Base-by-base conservation (phyloP, 1,139 yeast genomes). In the Debaryomyces robertsiae region DNA sequence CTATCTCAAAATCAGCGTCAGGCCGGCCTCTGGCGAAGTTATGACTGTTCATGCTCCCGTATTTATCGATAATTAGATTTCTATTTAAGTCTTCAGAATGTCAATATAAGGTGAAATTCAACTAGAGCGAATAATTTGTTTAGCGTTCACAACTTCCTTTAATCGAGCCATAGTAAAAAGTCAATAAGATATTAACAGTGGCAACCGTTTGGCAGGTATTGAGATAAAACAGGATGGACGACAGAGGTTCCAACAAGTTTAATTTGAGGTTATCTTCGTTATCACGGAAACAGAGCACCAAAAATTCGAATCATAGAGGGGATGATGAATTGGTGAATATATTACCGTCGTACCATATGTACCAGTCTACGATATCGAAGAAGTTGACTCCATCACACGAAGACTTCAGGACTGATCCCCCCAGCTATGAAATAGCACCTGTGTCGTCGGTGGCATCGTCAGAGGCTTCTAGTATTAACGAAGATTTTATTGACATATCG, bases 331-430 rank as follows among this genome's bases (percentile, higher is more conserved):
- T 68, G 39, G 50, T 71, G 49, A 69, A 63, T 44, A 69, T 69
- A 33, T 58, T 70, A 22, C 76, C 76, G 1, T 68, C 74, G 5
- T 70, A 70, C 46, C 74, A 69, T 41, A 65, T 70, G 61, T 68
- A 63, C 46, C 66, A 65, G 43, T 62, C 69, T 14, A 69, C 73
- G 1, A 61, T 70, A 27, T 65, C 73, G 24, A 67, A 66, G 42
- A 60, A 58, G 40, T 52, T 69, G 38, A 61, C 65, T 2, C 73
- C 75, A 3, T 55, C 62, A 11, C 49, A 50, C 2, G 73, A 69
- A 39, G 68, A 69, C 39, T 43, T 55, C 22, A 44, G 65, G 36
- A 50, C 57, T 3, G 65, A 56, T 30, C 75, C 75, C 1, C 76
- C 76, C 3, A 48, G 50, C 14, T 70, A 70, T 47, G 73, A 67